phyloP scores from a whole-genome alignment of 1,139 yeast genomes.

The Magnusiomyces magnusii region DNA sequence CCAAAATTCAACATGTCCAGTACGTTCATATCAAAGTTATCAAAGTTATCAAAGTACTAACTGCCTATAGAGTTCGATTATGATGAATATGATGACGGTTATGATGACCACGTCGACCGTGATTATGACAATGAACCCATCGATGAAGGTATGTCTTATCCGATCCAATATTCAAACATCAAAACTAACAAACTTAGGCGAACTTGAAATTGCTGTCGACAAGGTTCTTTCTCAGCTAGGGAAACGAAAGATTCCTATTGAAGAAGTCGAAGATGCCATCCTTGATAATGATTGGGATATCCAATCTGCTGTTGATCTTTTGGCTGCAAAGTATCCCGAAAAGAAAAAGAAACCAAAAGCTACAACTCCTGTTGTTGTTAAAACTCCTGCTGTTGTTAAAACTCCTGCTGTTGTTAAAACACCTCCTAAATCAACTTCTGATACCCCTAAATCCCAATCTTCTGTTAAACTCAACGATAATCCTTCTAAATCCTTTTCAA shows the following conservation, averaged over 20 bases:
- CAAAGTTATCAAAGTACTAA: too few species aligned
- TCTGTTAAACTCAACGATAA: not conserved
- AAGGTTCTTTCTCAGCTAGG: slow-evolving; percentile 44
- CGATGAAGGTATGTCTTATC: not conserved
- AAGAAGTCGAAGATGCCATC: slow-evolving; percentile 50
- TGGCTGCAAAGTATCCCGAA: not conserved
- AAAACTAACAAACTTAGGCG: not conserved
- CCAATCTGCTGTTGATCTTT: slow-evolving; percentile 36
- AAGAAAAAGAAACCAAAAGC: not conserved
- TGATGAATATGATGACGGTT: slow-evolving; percentile 3
- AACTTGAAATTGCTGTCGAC: slow-evolving; percentile 17
- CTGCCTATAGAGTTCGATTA: not conserved
- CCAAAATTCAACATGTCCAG: not conserved
- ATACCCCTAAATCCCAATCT: too few species aligned
- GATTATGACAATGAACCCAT: not conserved
- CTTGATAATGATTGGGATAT: slow-evolving; percentile 55
- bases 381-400: too few species aligned
- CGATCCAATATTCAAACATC: not conserved
- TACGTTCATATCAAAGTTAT: too few species aligned
- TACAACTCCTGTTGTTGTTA: too few species aligned
- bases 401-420: too few species aligned
- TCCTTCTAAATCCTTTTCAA: not conserved
- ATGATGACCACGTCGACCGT: slow-evolving; percentile 3
- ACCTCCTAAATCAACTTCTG: too few species aligned
- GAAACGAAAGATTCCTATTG: slow-evolving; percentile 43